Base-by-base conservation (phyloP, 148 eudicot genomes). In the Camellia lanceoleosa region DNA sequence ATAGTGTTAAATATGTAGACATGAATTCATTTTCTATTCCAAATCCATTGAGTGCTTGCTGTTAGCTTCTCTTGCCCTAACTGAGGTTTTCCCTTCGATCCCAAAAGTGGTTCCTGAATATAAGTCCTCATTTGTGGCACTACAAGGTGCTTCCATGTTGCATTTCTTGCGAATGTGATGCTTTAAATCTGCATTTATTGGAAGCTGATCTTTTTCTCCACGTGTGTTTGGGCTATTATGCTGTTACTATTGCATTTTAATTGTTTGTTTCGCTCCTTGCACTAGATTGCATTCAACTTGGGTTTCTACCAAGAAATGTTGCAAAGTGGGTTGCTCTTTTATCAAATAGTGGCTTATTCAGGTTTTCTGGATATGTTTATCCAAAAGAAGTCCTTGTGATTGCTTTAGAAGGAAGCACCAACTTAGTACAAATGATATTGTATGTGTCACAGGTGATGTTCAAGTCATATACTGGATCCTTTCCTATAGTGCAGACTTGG, bases 241-340 rank as follows among this genome's bases (percentile, higher is more conserved):
- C 10, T 51, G 2, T 76, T 23, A 49, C 15, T 78, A 3, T 19
- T 7, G 41, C 52, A 11, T 66, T 65, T 49, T 41, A 41, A 19
- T 75, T 70, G 66, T 51, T 38, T 77, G 41, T n/a, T 62, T 81
- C 65, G 54, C 65, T 61, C 79, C 49, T 85, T 82, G 71, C 46
- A 7, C 72, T 87, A 93, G 97, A 89, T 83, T 88, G 80, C 75
- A 82, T 95, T 71, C 98, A 95, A 86, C 85, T 95, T 75, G 98
- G 98, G 15, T 95, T 95, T 87, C 89, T 95, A 44, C 97, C 98
- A 16, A 90, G 92, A 83, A 82, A 82, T 83, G 77, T 90, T 67
- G 98, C 98, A 78, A 91, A 89, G 79, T 95, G 97, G 97, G 91
- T 91, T 76, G 91, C 98, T 85, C 97, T 95, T 76, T 76, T 95